Evolutionary conservation across 1,284 basidiomycete species (phyloP).

Genomic region (Salmacisia buchloeana): DNA sequence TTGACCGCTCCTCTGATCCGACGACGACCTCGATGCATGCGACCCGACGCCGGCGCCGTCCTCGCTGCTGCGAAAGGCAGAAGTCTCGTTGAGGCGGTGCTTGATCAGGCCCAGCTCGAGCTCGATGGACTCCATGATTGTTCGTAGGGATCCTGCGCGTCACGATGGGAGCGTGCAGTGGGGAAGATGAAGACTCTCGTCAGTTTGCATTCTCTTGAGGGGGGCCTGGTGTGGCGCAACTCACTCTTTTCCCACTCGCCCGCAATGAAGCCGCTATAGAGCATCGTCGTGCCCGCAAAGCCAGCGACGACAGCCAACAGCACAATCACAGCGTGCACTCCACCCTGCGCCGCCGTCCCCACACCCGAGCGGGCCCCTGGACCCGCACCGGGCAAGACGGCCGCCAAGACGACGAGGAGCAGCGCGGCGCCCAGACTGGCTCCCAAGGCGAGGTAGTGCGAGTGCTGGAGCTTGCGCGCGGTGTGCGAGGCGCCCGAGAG

Average conservation of each 20-base stretch:
- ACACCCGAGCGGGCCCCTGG: not conserved
- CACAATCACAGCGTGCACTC: constrained; percentile 1
- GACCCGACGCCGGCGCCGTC: not conserved
- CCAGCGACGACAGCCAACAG: not conserved
- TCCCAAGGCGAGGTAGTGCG: not conserved
- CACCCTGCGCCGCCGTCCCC: not conserved
- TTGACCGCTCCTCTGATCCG: no score
- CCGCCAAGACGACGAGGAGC: not conserved
- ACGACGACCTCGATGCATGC: not conserved
- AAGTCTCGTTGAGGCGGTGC: not conserved
- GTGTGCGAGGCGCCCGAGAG: not conserved
- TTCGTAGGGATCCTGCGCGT: not conserved
- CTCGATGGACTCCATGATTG: constrained; percentile 6
- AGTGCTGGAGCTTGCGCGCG: not conserved
- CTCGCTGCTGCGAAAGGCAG: not conserved
- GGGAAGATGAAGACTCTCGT: not conserved
- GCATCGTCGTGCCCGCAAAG: constrained; percentile 34
- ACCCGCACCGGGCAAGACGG: not conserved
- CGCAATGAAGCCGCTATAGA: constrained; percentile 44
- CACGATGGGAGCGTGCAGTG: not conserved
- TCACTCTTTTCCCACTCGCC: constrained; percentile 47
- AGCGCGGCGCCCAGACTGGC: not conserved
- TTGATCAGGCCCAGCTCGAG: constrained; percentile 2
- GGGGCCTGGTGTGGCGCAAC: constrained; percentile 8
- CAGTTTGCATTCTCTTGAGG: not conserved